Evolutionary conservation across 1,139 yeast genomes (phyloP).

Genomic region (Pichia sp.): DNA sequence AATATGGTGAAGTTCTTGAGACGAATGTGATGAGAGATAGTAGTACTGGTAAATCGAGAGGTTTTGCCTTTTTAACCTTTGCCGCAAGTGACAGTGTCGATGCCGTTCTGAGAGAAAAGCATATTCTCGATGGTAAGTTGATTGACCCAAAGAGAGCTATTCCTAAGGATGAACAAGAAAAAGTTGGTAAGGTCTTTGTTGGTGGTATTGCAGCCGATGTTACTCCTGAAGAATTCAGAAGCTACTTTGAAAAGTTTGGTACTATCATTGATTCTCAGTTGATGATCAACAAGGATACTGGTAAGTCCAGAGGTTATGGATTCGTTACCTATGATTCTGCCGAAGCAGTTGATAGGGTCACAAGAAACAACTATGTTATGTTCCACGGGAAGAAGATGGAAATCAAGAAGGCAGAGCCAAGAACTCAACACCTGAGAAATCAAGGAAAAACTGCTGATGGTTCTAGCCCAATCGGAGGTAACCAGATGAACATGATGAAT

Average conservation of each 20-base stretch:
- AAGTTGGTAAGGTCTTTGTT: constrained; percentile 94
- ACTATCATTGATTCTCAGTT: constrained; percentile 93
- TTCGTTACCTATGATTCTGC: constrained; percentile 95
- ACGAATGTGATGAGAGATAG: constrained; percentile 93
- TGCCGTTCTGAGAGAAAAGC: constrained; percentile 82
- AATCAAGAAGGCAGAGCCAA: constrained; percentile 97
- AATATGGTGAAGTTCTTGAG: constrained; percentile 87
- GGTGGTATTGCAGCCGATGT: constrained; percentile 98
- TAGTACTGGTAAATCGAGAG: constrained; percentile 88
- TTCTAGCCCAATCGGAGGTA: constrained; percentile 2
- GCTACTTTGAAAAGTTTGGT: constrained; percentile 86
- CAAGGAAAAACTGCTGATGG: constrained; percentile 33
- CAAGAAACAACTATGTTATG: constrained; percentile 74
- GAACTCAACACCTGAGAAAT: constrained; percentile 47
- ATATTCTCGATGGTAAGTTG: constrained; percentile 89
- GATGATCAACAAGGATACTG: constrained; percentile 97
- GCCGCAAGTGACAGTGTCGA: constrained; percentile 79
- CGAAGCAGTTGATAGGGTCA: constrained; percentile 89
- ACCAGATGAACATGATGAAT: background rate
- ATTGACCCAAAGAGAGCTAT: constrained; percentile 98
- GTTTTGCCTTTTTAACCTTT: constrained; percentile 93
- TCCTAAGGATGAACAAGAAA: constrained; percentile 96
- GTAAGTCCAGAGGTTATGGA: constrained; percentile 97
- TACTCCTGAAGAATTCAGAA: constrained; percentile 85
- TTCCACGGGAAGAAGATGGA: constrained; percentile 91